Conservation (phyloP, 2,329 filamentous ascomycete genomes). For the Fusarium sp. region DNA sequence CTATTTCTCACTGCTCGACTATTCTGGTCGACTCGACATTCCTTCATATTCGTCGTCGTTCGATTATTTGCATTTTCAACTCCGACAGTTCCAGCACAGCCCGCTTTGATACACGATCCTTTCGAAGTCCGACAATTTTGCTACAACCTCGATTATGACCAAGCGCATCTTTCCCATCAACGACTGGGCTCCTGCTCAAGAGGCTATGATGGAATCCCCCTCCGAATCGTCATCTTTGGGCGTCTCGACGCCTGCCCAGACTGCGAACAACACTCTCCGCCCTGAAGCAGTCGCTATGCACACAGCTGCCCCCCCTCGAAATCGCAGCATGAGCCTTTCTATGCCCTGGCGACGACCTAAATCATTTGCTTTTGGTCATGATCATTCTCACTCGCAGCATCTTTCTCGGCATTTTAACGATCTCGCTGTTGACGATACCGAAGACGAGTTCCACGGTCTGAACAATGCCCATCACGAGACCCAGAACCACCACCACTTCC, state of each 20-base stretch:
- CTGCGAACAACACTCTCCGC: not conserved
- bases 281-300: slow-evolving; percentile 17
- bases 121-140: not conserved
- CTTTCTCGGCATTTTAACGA: slow-evolving; percentile 48
- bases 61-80: not conserved
- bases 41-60: not conserved
- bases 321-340: slow-evolving; percentile 63
- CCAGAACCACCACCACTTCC: slow-evolving; percentile 45
- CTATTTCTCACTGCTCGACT: not conserved
- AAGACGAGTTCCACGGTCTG: slow-evolving; percentile 43
- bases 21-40: slow-evolving; percentile 6
- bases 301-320: slow-evolving; percentile 49
- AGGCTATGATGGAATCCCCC: slow-evolving; percentile 51
- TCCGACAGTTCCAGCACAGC: slow-evolving; percentile 1
- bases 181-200: slow-evolving; percentile 58
- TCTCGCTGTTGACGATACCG: slow-evolving; percentile 49
- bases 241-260: slow-evolving; percentile 17
- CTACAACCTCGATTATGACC: slow-evolving; percentile 45
- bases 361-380: slow-evolving; percentile 53
- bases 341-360: slow-evolving; percentile 63
- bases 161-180: slow-evolving; percentile 54
- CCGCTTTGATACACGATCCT: slow-evolving; percentile 10
- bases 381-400: slow-evolving; percentile 48
- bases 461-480: slow-evolving; percentile 36
- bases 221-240: slow-evolving; percentile 33